Evolutionary conservation across 495 filamentous ascomycete genomes (phyloP), one percentile per base, ranked within the genome.

Genomic region (Penicillium atrosanguineum): DNA sequence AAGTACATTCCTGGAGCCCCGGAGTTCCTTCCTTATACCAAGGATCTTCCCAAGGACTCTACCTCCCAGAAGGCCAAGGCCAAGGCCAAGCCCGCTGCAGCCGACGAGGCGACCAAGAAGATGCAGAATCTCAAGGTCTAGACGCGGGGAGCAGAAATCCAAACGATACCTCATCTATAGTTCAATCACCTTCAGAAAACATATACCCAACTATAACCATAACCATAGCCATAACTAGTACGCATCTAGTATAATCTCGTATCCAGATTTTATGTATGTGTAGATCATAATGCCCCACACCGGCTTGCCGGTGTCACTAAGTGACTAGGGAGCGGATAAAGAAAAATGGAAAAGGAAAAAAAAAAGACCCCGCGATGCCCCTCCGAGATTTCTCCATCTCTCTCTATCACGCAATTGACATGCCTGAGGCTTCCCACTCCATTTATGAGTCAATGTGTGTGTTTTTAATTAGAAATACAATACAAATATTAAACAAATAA

Each of bases 1-100:
- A 95, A 92, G 74, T 98, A 96, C 65, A 88, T 98, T 23, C 93
- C 92, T 1, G 94, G 92, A 6, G 75, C 86, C 6, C 90, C 89
- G 1, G 88, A 90, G 36, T 95, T 96, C 74, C 79, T 98, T 36
- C 87, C 87, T 7, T 98, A 86, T 67, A 81, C 82, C n/a, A 90
- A 88, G 70, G 91, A 91, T 62, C 75, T 93, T 38, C 83, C 89
- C 4, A 90, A 90, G 65, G 83, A 87, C 44, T 79, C 80, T 20
- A 90, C 87, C 19, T 87, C 83, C 2, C 66, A 70, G 38, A 82
- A 79, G 63, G 63, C 72, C 39, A 84, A 83, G 61, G 70, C 64
- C 26, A 83, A 82, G 67, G 19, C 29, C 44, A 46, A 68, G 60
- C 29, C 39, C 11, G 48, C 18, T 4, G 52, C 48, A 29, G 50